Conservation (phyloP, 345 rosid species). For the Hirschfeldia incana region DNA sequence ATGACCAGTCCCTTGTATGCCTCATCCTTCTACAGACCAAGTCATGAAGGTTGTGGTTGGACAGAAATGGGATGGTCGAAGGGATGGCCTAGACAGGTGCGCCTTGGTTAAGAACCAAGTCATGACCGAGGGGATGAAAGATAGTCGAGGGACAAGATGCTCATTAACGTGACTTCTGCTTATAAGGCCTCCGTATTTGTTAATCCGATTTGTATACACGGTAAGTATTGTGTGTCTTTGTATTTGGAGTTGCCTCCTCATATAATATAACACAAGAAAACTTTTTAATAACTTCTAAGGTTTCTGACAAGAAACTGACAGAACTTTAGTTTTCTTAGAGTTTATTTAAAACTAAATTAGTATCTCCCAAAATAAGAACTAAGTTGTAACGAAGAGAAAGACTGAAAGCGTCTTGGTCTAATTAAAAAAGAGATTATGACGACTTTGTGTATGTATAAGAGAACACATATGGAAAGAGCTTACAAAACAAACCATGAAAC, state of each 20-base stretch:
- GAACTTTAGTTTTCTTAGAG: not conserved
- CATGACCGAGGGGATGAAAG: not conserved
- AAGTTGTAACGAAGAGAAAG: not conserved
- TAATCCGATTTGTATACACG: not conserved
- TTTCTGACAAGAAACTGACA: not conserved
- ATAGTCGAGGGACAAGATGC: not conserved
- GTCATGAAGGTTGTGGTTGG: not conserved
- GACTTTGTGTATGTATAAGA: conserved; percentile 16
- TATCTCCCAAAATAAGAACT: not conserved
- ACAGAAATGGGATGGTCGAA: not conserved
- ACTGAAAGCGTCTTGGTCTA: not conserved
- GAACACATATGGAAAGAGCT: conserved; percentile 15
- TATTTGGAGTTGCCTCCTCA: not conserved
- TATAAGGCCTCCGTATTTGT: not conserved
- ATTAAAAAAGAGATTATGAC: conserved; percentile 4
- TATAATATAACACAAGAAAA: not conserved
- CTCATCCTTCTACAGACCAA: not conserved
- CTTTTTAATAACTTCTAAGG: not conserved
- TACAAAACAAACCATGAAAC: conserved; percentile 31
- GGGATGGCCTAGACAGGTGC: not conserved
- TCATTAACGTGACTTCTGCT: not conserved
- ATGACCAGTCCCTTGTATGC: not conserved
- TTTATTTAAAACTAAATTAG: not conserved
- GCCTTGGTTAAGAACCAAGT: not conserved
- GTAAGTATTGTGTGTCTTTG: not conserved